Percentiles rank a stretch among this genome's conserved stretches.
Evolutionary conservation across 73 alveolate species (phyloP).

Genomic region (Tetrahymena thermophila): DNA sequence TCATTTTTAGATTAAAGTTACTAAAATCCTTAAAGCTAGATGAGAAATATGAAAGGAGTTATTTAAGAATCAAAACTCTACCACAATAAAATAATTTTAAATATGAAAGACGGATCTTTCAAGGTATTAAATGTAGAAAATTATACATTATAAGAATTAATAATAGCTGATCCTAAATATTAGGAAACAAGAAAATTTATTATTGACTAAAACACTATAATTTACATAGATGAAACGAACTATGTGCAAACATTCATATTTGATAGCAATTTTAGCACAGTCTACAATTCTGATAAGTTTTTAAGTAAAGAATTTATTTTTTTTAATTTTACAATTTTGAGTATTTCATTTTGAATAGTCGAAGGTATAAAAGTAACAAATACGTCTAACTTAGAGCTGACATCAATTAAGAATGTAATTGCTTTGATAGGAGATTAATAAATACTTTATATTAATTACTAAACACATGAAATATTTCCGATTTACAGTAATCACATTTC

Average conservation of each 20-base stretch:
- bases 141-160: not conserved
- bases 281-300: not conserved
- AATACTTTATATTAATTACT: not conserved
- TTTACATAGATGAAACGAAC: not conserved
- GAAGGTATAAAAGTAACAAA: not conserved
- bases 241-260: not conserved
- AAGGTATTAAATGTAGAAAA: not conserved
- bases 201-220: not conserved
- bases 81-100: not conserved
- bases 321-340: not conserved
- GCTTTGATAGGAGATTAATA: not conserved
- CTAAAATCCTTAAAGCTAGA: not conserved
- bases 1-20: not conserved
- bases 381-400: not conserved
- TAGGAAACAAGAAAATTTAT: not conserved
- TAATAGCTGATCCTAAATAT: not conserved
- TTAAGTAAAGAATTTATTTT: not conserved
- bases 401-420: not conserved
- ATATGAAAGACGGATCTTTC: not conserved
- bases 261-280: not conserved
- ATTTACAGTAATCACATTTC: not conserved
- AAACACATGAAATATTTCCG: not conserved
- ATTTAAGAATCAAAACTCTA: not conserved
- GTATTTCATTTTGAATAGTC: not conserved
- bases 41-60: not conserved